These are phyloP conservation scores for Chalaropsis ovoidea DNA, from an alignment of 2,329 filamentous ascomycete genomes.

Conservation along the genomic window DNA sequence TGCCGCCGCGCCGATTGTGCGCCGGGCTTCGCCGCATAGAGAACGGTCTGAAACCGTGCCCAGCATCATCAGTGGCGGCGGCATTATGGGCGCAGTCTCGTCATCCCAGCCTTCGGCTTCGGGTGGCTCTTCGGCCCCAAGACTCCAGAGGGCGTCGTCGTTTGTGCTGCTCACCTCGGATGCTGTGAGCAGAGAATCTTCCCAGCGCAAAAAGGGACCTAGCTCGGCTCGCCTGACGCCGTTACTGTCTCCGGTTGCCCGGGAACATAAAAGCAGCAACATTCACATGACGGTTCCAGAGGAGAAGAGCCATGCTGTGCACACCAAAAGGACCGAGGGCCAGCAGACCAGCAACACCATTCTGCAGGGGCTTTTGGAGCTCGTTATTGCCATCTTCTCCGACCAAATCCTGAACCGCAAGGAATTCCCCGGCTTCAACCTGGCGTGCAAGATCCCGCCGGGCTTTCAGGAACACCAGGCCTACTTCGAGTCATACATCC, in stretches of 20 bases:
- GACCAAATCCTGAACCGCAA: slow-evolving; percentile 79
- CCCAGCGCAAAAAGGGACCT: slow-evolving; percentile 31
- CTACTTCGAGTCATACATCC: slow-evolving; percentile 84
- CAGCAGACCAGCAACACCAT: slow-evolving; percentile 56
- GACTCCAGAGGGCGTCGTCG: slow-evolving; percentile 71
- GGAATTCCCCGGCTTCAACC: slow-evolving; percentile 77
- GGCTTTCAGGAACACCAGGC: slow-evolving; percentile 91
- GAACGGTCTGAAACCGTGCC: slow-evolving; percentile 42
- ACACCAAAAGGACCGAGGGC: slow-evolving; percentile 36
- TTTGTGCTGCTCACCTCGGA: slow-evolving; percentile 75
- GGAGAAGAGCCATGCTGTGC: neutral
- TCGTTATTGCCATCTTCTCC: slow-evolving; percentile 69
- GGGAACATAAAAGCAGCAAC: neutral
- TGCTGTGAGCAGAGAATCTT: neutral
- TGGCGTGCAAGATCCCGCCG: slow-evolving; percentile 81
- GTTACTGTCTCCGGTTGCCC: slow-evolving; percentile 40
- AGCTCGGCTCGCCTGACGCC: slow-evolving; percentile 54
- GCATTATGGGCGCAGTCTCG: slow-evolving; percentile 7
- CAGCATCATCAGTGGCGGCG: neutral
- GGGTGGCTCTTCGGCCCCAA: slow-evolving; percentile 33
- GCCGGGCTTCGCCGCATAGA: slow-evolving; percentile 43
- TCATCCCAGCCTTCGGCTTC: slow-evolving; percentile 7
- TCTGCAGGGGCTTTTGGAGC: slow-evolving; percentile 64
- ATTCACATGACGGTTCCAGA: neutral
- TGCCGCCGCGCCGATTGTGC: slow-evolving; percentile 58